phyloP scores from a whole-genome alignment of 441 rosid species.

The Croton setiger region DNA sequence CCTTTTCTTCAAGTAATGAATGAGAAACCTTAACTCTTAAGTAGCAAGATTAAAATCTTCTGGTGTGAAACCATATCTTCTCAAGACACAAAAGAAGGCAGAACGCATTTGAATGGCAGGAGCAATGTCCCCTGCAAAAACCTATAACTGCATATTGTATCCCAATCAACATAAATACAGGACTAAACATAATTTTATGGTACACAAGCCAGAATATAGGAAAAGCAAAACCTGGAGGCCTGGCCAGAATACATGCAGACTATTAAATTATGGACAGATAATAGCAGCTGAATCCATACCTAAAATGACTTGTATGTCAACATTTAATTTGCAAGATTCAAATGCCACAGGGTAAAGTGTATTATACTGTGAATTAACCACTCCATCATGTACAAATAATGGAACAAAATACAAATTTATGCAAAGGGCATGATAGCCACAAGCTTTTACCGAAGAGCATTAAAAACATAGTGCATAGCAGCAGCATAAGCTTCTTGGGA shows the following conservation, averaged over 20 bases:
- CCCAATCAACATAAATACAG: slow-evolving; percentile 1
- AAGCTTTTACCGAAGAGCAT: slow-evolving; percentile 89
- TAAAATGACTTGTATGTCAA: slow-evolving; percentile 27
- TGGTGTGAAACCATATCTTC: slow-evolving; percentile 89
- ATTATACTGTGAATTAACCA: not conserved
- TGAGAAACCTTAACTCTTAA: slow-evolving; percentile 53
- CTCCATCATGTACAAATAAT: not conserved
- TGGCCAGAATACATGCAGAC: slow-evolving; percentile 99
- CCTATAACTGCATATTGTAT: slow-evolving; percentile 39
- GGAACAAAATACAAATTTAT: slow-evolving; percentile 20
- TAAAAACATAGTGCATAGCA: slow-evolving; percentile 85
- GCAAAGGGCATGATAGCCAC: slow-evolving; percentile 24
- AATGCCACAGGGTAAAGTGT: not conserved
- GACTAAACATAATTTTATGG: not conserved
- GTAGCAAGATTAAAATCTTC: slow-evolving; percentile 98
- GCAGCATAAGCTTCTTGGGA: slow-evolving; percentile 96
- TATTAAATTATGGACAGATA: slow-evolving; percentile 95
- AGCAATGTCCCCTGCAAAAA: slow-evolving; percentile 91
- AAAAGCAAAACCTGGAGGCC: slow-evolving; percentile 49
- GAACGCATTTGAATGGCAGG: slow-evolving; percentile 96
- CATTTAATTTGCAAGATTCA: slow-evolving; percentile 17
- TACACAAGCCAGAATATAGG: slow-evolving; percentile 10
- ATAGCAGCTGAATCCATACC: slow-evolving; percentile 99
- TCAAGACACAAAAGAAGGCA: slow-evolving; percentile 97
- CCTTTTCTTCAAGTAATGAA: not conserved